Evolutionary conservation across 2,329 filamentous ascomycete species (phyloP), one percentile per base, ranked within the genome.

Genomic region (Ceratocystis destructans): DNA sequence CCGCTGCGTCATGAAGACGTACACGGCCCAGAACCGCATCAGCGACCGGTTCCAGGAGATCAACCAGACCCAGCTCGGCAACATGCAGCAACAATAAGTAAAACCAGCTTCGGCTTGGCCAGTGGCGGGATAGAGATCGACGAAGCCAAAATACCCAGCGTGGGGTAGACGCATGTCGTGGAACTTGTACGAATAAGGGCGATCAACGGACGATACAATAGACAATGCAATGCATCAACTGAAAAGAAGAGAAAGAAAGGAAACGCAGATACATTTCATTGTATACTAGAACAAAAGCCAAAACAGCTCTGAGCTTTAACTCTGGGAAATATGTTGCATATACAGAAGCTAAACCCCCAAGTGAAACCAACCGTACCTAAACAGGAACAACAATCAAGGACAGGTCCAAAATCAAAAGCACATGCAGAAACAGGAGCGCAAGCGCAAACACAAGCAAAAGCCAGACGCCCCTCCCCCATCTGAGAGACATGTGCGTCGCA

Each of bases 1-100:
- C 79, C 89, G 91, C 73, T 99, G 94, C 78, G 92, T 97, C 69
- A 88, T 94, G 78, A 99, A 99, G 82, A 90, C 90, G 78, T 87
- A 97, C 82, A 94, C 95, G 76, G 87, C 87, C 70, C 90, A 90
- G 70, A 90, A 94, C 78, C 87, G 94, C 69, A 82, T 99, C 72
- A 90, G 91, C 73, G 89, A 96, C 78, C 85, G 94, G 70, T 99
- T 97, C 84, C 82, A 84, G 74, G 85, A 87, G 76, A 82, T 86
- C 74, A 87, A 85, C 70, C 78, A 79, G 69, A 80, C 82, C 72
- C 83, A 85, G 79, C 79, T 81, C 69, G 76, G 78, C 72, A 78
- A 82, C 46, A 33, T 65, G 67, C 64, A 66, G 57, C 76, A 77
- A 72, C 78, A 68, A 68, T 48, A 61, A 64, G 33, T 37, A 25